Evolutionary conservation across 2,329 filamentous ascomycete species (phyloP), one percentile per base, ranked within the genome.

Genomic region (Ophiognomonia clavigignenti-juglandacearum): DNA sequence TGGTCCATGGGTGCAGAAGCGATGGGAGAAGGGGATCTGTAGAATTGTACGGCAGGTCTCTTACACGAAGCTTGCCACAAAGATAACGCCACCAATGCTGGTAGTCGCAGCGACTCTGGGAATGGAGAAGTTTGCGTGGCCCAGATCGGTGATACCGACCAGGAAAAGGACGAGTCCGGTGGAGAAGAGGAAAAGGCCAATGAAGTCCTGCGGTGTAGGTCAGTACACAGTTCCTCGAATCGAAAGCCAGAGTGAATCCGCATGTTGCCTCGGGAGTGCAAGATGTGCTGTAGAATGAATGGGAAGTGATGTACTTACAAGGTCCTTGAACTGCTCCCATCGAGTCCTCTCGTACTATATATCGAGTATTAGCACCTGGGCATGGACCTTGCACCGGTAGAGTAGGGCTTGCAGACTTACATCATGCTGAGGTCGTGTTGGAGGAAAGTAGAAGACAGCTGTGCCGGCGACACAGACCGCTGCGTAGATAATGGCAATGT

Each of bases 321-420:
- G 54, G 29, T 61, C 56, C 42, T 55, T 56, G 46, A 62, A 57
- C 42, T 61, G 54, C 41, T 63, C 50, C 56, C 53, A 57, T 14
- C 57, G 57, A 6, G 59, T 56, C 44, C 59, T 62, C 22, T 59
- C 59, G 26, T 51, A 58, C 31, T 34, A 16, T n/a, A n/a, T n/a
- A n/a, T n/a, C n/a, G n/a, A n/a, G 16, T 34, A 9, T 34, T 8
- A 4, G 9, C 4, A n/a, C 8, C 13, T 16, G 13, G 7, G 9
- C 31, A 16, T 34, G 14, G 5, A 8, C 16, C 14, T n/a, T 4
- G 7, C 7, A 16, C n/a, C 13, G n/a, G n/a, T n/a, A n/a, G n/a
- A n/a, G n/a, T 4, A 34, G n/a, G 14, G 16, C 31, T 16, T 34
- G 13, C 18, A 7, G 31, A 34, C 31, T n/a, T 34, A 34, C 31